phyloP scores from a whole-genome alignment of 148 eudicot genomes.

The Camellia japonica region DNA sequence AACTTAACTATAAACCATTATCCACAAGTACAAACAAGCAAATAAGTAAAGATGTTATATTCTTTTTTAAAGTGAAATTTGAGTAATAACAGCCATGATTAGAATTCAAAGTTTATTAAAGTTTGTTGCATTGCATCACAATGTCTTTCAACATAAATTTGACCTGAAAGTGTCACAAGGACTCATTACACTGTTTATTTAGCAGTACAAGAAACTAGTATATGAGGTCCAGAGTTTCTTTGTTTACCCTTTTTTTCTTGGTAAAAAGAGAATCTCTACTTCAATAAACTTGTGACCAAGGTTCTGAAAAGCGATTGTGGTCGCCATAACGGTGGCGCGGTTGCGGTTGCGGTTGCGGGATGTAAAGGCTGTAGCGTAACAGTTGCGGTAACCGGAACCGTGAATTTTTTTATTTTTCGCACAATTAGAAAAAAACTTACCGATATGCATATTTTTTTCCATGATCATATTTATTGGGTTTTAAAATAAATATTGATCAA shows the following conservation, averaged over 20 bases:
- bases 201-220: neutral
- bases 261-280: neutral
- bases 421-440: no score
- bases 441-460: no score
- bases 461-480: no score
- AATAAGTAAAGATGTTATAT: neutral
- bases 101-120: neutral
- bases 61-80: neutral
- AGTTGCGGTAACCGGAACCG: no score
- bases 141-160: neutral
- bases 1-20: neutral
- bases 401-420: no score
- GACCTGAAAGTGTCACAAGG: neutral
- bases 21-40: neutral
- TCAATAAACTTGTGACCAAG: neutral
- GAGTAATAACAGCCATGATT: neutral
- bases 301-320: no score
- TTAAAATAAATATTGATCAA: no score
- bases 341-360: no score
- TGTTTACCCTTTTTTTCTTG: neutral
- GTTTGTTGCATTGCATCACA: neutral
- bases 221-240: no score
- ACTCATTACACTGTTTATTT: neutral
- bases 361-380: no score
- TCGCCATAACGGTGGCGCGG: no score